Base-by-base conservation (phyloP, 1,139 yeast genomes). In the Blastobotrys persicus region DNA sequence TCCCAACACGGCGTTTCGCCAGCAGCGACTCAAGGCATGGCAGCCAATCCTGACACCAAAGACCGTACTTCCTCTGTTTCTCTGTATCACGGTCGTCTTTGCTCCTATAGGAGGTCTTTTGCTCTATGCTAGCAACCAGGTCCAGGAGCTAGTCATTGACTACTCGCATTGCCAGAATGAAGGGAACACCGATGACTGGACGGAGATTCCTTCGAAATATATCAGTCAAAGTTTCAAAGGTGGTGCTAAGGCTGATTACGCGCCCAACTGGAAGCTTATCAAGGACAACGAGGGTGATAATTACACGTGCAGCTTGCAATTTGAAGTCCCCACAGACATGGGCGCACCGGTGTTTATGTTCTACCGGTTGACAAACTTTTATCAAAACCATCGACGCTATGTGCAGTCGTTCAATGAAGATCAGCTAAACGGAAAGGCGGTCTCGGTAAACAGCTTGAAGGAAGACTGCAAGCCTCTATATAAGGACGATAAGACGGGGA, bases 101-200 rank as follows among this genome's bases (percentile, higher is more conserved):
- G 87, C 91, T 13, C 95, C 97, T 6, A 75, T 92, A 42, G 98
- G 98, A 31, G 98, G 91, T 1, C 91, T 86, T 53, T 81, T 92
- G 81, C 76, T 92, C 67, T 83, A 83, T 55, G 94, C 96, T 3
- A 78, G 92, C n/a, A 73, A 79, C 53, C 73, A 75, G 55, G 85
- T 88, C 3, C 85, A 89, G 66, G 96, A 92, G 61, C 63, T 92
- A 39, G 77, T 79, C 14, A 84, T 92, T 52, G 94, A 88, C 60
- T 92, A 92, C 67, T 77, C 89, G 19, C 80, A 82, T 51, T 92
- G 98, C 73, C 79, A 77, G 54, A 61, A 62, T 7, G 60, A 71
- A 49, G 96, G 96, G 1, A 73, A 75, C 23, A 54, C 67, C 1
- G 75, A 76, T 51, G 61, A 68, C 54, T 85, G 79, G 74, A 63